Evolutionary conservation across 2,329 filamentous ascomycete species (phyloP), one percentile per base, ranked within the genome.

Genomic region (Exophiala bonariae): DNA sequence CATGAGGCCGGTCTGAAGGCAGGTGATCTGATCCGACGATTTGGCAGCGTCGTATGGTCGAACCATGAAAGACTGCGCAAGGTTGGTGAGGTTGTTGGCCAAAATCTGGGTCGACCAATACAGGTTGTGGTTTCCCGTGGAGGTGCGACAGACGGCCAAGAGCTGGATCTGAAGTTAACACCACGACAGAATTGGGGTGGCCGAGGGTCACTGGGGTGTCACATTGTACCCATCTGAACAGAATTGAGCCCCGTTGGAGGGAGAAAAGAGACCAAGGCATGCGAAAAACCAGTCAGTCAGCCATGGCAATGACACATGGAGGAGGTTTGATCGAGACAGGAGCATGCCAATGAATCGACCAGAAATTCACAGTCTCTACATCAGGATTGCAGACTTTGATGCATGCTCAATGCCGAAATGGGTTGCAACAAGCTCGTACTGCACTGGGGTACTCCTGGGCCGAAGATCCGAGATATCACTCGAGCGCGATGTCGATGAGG

Each of bases 161-260:
- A 89, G 56, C 66, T 93, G 48, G 78, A 83, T 47, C 69, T 96
- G 60, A 83, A 80, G 55, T 71, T 99, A 55, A 88, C 77, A 38
- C 92, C 92, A 43, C 79, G 82, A 59, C 80, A 82, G 35, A 78
- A 91, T 63, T 99, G 93, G 92, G 92, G 92, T 57, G 93, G 93
- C 22, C 79, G 89, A 66, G 93, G 92, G 10, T 73, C 95, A 66
- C 72, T 99, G 60, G 92, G 92, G 44, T 99, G 92, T 66, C 91
- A 96, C 71, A 80, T 97, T 55, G 71, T 96, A 57, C 89, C 89
- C 19, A 58, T 95, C 47, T 95, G 73, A 79, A 20, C 18, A 20
- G 18, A 3, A 26, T 26, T 6, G 23, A 6, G 23, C 23, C 23
- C 11, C 11, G 23, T 26, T 6, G 23, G 23, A 26, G 23, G 11